Base-by-base conservation (phyloP, 345 rosid species). In the Citrus hindsii region DNA sequence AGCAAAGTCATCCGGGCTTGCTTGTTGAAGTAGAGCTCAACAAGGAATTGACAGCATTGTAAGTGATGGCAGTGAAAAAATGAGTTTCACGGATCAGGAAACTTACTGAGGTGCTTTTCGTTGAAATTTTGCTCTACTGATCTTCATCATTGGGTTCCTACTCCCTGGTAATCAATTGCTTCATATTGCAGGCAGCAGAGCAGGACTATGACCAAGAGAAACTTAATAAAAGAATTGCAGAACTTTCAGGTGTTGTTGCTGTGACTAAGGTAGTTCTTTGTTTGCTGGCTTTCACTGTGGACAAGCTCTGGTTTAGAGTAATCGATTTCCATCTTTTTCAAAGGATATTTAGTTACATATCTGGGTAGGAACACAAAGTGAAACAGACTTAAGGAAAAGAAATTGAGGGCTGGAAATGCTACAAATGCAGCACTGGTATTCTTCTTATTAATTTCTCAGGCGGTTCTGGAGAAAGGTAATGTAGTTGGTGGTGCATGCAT, bases 201-300 rank as follows among this genome's bases (percentile, higher is more conserved):
- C 79, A 76, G 42, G 88, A 85, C 55, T 83, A 81, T 24, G 83
- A 81, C 65, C 48, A 83, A 71, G 79, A 70, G 58, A 85, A 76
- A 13, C 70, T 21, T 33, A 48, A 48, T 21, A 13, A 32, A 19
- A 76, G 78, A 7, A 76, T 28, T 30, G 63, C 48, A 8, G 42
- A 64, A 14, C n/a, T 65, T 64, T 22, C 32, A 0, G 2, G 62
- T 46, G 62, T 46, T 65, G 46, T 65, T 12, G 27, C 59, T 62
- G 38, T 63, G 7, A 46, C 35, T 21, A 48, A 28, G 51, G 78
- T 40, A 18, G 40, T 74, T 74, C 25, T 13, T 56, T 1, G 12
- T 33, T 37, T 1, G 3, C 18, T 38, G 48, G 56, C 56, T 68
- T 40, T 30, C 14, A 40, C 24, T 7, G 5, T 7, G 18, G 18